Conservation (phyloP, 352 stramenopile genomes). For the Aphanomyces euteiches region DNA sequence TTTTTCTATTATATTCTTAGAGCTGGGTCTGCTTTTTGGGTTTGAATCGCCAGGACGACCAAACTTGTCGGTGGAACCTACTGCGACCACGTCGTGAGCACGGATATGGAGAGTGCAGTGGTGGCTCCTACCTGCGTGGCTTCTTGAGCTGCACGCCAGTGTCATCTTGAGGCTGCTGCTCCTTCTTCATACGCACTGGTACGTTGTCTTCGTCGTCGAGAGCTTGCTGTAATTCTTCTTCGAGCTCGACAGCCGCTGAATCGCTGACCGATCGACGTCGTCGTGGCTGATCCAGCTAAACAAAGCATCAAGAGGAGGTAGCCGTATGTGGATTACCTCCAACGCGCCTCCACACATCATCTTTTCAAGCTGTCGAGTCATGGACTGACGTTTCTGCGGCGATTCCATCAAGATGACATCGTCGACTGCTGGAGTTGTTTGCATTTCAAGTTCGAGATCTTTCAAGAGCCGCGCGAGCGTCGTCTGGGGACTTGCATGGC, state of each 20-base stretch:
- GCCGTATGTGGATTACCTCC: slow-evolving; percentile 1
- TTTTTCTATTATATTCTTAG: no score
- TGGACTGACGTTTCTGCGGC: slow-evolving; percentile 19
- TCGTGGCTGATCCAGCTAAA: background rate
- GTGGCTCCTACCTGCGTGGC: no score
- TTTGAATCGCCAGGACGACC: no score
- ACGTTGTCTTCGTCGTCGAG: background rate
- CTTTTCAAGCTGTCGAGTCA: slow-evolving; percentile 30
- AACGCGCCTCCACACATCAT: slow-evolving; percentile 12
- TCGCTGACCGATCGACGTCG: slow-evolving; percentile 22
- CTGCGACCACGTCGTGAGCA: no score
- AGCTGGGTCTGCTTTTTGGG: no score
- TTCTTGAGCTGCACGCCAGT: background rate
- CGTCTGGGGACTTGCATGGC: background rate
- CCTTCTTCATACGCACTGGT: background rate
- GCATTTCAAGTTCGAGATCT: slow-evolving; percentile 11
- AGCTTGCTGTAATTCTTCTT: slow-evolving; percentile 9
- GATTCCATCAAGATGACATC: slow-evolving; percentile 6
- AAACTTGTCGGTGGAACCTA: no score
- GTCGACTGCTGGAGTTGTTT: background rate
- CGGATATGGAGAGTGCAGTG: no score
- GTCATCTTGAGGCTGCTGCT: slow-evolving; percentile 12
- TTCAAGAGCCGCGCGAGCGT: background rate
- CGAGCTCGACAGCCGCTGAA: slow-evolving; percentile 11
- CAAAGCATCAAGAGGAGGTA: background rate